Base-by-base conservation (phyloP, 331 rosid genomes). In the Arachis monticola region DNA sequence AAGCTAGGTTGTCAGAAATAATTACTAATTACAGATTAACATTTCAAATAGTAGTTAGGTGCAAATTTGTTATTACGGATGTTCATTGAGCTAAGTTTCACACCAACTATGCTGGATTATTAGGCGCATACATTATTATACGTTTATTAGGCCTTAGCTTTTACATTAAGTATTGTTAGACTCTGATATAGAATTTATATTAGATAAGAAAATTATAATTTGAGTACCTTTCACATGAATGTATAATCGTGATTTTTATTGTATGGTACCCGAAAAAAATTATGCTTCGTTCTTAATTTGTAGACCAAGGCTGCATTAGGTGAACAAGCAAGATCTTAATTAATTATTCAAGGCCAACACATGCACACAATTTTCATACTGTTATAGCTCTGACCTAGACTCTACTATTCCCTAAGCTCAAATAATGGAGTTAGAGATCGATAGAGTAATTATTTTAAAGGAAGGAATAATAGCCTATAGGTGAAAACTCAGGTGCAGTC, bases 261-360 rank as follows among this genome's bases (percentile, higher is more conserved):
- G 40, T 35, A 38, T 41, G 46, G 14, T 11, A 40, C 50, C 7
- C 7, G 57, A 64, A 8, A 64, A 10, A 45, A 17, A 17, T 17
- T 17, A 17, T 17, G 22, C 22, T 17, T 17, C 22, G 22, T 17
- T 17, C 22, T 17, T 17, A 17, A 17, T 17, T 17, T 17, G 52
- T 8, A 57, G 56, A 48, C 50, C 40, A 79, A 65, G 64, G 31
- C 48, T 72, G 56, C 57, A 66, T 66, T 65, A 58, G 64, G 64
- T 45, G 60, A 75, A 46, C 50, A 8, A 45, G 69, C 3, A 64
- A 7, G 52, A 38, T 40, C 64, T 64, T 71, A 63, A 44, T 32
- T 32, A 32, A 65, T 61, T 17, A 72, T 38, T 45, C 1, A 7
- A 38, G 42, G 78, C 22, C 42, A 65, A 64, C 52, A 66, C 50